Evolutionary conservation across 306 rosid species (phyloP), one percentile per base, ranked within the genome.

Genomic region (Oxytropis ochrocephala): DNA sequence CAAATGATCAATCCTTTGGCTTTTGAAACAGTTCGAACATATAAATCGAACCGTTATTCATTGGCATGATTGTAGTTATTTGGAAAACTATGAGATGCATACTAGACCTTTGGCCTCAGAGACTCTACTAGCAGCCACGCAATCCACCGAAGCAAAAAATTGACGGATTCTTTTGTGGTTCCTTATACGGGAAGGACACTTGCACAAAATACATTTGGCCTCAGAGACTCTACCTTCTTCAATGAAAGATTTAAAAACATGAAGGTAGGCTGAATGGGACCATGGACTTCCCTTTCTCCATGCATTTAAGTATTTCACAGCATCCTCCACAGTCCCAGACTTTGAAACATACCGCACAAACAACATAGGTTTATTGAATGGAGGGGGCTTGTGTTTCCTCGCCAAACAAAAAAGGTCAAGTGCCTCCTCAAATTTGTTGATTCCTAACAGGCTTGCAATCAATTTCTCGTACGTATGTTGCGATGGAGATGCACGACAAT

Each of bases 301-400:
- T 54, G 85, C 90, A 81, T 82, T 84, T 32, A 90, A 79, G 79
- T 88, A 85, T 1, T 84, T 83, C 44, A 59, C 87, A 14, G 96
- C 97, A 83, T 90, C 92, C 74, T 84, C 87, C 75, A 87, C 89
- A 0, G 97, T 80, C 77, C 98, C 98, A 81, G 41, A 83, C 85
- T 87, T 87, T 3, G 92, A 85, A 68, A 94, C 79, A 57, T 84
- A 88, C 38, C 7, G 78, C 53, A 86, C 76, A 75, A 88, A 76
- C 29, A 24, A 24, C 2, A 3, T 4, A 6, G 97, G 94, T 19
- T 84, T 80, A 0, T 75, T 71, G 73, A 63, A 83, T 21, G 97
- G 89, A 36, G 92, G 84, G 74, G 84, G 77, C 8, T 80, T 80
- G 62, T 88, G 89, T 68, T 64, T 75, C 85, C n/a, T 85, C 96